phyloP scores from a whole-genome alignment of 768 basidiomycete genomes.

The Lactarius sanguifluus region DNA sequence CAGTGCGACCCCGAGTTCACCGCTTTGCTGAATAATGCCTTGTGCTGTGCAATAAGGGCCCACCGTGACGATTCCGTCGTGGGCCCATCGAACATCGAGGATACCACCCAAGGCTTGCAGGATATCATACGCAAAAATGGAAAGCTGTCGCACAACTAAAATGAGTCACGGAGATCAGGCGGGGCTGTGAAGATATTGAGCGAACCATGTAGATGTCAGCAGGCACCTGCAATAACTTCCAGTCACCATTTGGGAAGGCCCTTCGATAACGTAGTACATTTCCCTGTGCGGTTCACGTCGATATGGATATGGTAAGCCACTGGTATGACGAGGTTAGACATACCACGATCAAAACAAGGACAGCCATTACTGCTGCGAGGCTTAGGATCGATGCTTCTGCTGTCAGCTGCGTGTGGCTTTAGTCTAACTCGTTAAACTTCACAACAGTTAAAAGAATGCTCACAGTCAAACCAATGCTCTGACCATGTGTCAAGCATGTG shows the following conservation, averaged over 20 bases:
- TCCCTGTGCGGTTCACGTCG: conserved; percentile 13
- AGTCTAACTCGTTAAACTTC: neutral
- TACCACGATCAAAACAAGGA: conserved; percentile 19
- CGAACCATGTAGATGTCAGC: conserved; percentile 45
- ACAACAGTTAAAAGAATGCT: neutral
- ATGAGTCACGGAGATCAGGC: conserved; percentile 1
- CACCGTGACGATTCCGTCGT: conserved; percentile 36
- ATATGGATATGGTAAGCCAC: neutral
- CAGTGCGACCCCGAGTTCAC: conserved; percentile 45
- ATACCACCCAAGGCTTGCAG: conserved; percentile 42
- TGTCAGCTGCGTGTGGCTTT: conserved; percentile 34
- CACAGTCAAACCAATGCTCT: conserved; percentile 42
- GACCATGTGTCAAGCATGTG: conserved; percentile 36
- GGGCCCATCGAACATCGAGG: conserved; percentile 41
- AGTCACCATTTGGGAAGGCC: neutral
- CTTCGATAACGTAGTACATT: conserved; percentile 19
- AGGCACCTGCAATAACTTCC: conserved; percentile 37
- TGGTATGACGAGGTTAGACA: neutral
- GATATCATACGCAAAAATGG: conserved; percentile 37
- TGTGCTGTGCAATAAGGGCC: conserved; percentile 42
- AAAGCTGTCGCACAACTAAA: conserved; percentile 31
- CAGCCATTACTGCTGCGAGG: neutral
- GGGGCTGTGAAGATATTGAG: neutral
- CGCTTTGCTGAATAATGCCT: conserved; percentile 43
- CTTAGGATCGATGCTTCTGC: conserved; percentile 36